These are phyloP conservation scores for Trichoderma brevicompactum DNA, from an alignment of 2,329 filamentous ascomycete species.

Conservation along the genomic window DNA sequence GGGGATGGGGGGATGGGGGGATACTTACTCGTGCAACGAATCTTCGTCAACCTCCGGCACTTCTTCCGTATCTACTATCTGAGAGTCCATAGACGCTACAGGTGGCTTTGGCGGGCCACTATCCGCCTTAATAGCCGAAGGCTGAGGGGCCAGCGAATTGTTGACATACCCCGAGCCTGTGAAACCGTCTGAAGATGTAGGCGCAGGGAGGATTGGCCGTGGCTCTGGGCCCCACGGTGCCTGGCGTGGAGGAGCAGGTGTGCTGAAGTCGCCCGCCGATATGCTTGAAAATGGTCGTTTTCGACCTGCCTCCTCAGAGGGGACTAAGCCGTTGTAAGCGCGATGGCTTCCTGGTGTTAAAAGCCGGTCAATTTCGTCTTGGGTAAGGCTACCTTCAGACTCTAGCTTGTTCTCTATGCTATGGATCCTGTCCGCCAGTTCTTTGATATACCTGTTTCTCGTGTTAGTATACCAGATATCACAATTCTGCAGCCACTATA, in stretches of 20 bases:
- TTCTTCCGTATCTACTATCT: slow-evolving; percentile 42
- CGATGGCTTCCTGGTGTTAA: slow-evolving; percentile 44
- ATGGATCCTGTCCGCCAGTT: slow-evolving; percentile 82
- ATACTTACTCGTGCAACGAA: slow-evolving; percentile 51
- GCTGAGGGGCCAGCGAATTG: slow-evolving; percentile 53
- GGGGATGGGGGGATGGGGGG: too few relatives aligned
- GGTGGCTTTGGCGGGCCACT: slow-evolving; percentile 45
- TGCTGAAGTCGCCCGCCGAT: slow-evolving; percentile 47
- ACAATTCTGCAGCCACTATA: neutral
- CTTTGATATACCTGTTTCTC: slow-evolving; percentile 76
- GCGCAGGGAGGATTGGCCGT: slow-evolving; percentile 49
- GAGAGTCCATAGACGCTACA: slow-evolving; percentile 42
- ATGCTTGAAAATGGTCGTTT: slow-evolving; percentile 58
- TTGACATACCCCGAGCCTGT: slow-evolving; percentile 42
- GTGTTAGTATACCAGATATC: slow-evolving; percentile 19
- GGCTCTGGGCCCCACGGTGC: slow-evolving; percentile 54
- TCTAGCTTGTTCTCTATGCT: slow-evolving; percentile 79
- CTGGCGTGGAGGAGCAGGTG: slow-evolving; percentile 49
- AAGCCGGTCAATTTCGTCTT: slow-evolving; percentile 53
- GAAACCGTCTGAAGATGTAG: slow-evolving; percentile 42
- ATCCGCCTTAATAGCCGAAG: slow-evolving; percentile 46
- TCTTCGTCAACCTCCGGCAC: slow-evolving; percentile 49
- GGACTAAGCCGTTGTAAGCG: slow-evolving; percentile 37
- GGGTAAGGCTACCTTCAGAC: slow-evolving; percentile 50
- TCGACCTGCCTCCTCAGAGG: slow-evolving; percentile 39